A percentile compares a stretch with the other conserved stretches of the same genome.
Evolutionary conservation across 1,139 yeast species (phyloP).

Genomic region (Taphrina deformans): DNA sequence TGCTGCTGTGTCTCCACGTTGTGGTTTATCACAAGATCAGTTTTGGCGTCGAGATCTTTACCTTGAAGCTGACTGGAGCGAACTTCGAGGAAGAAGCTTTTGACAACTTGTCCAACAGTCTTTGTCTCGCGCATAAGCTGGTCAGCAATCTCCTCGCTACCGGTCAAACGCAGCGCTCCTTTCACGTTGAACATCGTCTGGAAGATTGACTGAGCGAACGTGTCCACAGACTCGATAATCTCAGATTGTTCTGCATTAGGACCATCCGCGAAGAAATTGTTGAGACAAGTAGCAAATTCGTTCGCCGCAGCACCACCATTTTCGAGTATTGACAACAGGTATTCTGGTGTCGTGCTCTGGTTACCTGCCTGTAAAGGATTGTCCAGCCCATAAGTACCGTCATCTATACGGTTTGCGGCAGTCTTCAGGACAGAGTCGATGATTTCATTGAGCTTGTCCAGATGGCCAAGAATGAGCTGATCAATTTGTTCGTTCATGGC

Average conservation of each 20-base stretch:
- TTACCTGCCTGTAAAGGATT: conserved; percentile 86
- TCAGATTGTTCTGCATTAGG: conserved; percentile 67
- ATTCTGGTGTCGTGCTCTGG: conserved; percentile 72
- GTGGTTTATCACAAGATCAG: conserved; percentile 73
- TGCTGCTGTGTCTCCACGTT: conserved; percentile 72
- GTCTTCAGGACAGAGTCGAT: conserved; percentile 72
- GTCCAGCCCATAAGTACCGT: conserved; percentile 67
- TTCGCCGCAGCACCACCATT: conserved; percentile 71
- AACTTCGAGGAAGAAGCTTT: conserved; percentile 64
- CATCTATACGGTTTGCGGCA: conserved; percentile 72
- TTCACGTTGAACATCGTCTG: conserved; percentile 70
- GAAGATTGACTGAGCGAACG: conserved; percentile 63
- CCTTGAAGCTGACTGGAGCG: conserved; percentile 55
- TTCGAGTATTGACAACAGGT: conserved; percentile 68
- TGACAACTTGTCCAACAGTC: conserved; percentile 54
- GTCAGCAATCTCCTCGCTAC: conserved; percentile 49
- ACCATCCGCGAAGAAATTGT: conserved; percentile 76
- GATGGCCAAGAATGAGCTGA: conserved; percentile 54
- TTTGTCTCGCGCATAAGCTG: conserved; percentile 37
- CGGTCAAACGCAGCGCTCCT: conserved; percentile 62
- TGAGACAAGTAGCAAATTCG: conserved; percentile 78
- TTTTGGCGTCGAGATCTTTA: conserved; percentile 63
- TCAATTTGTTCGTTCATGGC: conserved; percentile 63
- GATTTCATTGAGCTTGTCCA: conserved; percentile 56
- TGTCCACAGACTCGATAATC: conserved; percentile 66